phyloP scores from a whole-genome alignment of 1,284 basidiomycete genomes.

The Cerioporus squamosus region DNA sequence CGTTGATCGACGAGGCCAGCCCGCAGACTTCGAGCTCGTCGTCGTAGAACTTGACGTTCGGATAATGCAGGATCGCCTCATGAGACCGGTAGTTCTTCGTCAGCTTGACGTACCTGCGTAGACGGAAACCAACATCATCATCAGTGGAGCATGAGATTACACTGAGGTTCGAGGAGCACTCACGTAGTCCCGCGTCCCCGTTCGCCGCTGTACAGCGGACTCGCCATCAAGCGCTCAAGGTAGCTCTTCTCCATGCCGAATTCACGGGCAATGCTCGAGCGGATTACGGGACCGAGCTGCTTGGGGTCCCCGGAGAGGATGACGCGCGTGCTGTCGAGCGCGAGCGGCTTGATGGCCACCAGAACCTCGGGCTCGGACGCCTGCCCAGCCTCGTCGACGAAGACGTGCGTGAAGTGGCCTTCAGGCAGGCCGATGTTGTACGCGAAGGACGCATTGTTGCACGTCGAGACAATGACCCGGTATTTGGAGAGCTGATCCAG shows the following conservation, averaged over 20 bases:
- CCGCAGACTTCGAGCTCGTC: constrained; percentile 52
- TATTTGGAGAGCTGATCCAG: constrained; percentile 47
- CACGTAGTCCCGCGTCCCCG: constrained; percentile 42
- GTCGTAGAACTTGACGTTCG: constrained; percentile 60
- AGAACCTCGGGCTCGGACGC: constrained; percentile 62
- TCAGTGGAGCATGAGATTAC: not conserved
- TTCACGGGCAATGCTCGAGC: constrained; percentile 46
- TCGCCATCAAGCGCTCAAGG: constrained; percentile 54
- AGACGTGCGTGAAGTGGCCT: constrained; percentile 67
- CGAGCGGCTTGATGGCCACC: constrained; percentile 52
- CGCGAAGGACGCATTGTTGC: constrained; percentile 59
- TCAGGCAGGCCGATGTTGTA: constrained; percentile 57
- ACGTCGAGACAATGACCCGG: constrained; percentile 64
- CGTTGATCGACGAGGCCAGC: constrained; percentile 37
- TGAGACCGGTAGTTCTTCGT: constrained; percentile 65
- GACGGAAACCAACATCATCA: not conserved
- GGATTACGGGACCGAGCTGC: constrained; percentile 61
- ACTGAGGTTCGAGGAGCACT: not conserved
- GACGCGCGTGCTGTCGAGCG: constrained; percentile 45
- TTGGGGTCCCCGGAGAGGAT: constrained; percentile 62
- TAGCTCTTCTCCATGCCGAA: constrained; percentile 58
- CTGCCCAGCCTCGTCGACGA: constrained; percentile 70
- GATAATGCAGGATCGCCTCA: constrained; percentile 55
- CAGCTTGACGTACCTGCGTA: constrained; percentile 50
- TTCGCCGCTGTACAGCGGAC: constrained; percentile 43